phyloP scores from a whole-genome alignment of 2,329 filamentous ascomycete species.

The Talaromyces islandicus region DNA sequence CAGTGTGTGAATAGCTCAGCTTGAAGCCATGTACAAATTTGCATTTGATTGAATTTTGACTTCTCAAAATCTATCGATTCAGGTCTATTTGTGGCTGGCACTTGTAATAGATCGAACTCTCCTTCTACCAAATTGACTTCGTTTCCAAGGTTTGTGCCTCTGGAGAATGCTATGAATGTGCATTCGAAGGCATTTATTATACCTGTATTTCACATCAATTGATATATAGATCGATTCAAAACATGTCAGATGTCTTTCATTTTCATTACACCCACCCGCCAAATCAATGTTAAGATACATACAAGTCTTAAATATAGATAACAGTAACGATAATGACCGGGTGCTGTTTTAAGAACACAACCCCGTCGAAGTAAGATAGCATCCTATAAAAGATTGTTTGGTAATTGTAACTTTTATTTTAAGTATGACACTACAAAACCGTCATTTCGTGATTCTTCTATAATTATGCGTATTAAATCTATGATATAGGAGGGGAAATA shows the following conservation, averaged over 20 bases:
- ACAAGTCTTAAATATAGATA: no score
- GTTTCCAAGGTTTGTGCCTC: background rate
- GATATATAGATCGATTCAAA: background rate
- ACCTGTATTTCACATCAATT: background rate
- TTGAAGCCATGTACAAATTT: background rate
- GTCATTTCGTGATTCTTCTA: background rate
- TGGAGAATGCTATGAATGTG: background rate
- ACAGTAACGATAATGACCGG: no score
- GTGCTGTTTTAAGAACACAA: no score
- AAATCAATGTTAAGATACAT: no score
- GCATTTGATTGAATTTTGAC: background rate
- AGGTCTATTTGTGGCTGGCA: background rate
- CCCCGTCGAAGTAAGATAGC: no score
- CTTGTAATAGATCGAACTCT: background rate
- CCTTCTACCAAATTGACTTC: background rate
- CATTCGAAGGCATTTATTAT: background rate
- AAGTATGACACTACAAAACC: background rate
- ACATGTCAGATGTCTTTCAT: background rate
- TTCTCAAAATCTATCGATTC: background rate
- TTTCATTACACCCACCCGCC: background rate
- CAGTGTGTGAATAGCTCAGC: conserved; percentile 19
- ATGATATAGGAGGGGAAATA: background rate
- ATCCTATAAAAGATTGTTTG: background rate
- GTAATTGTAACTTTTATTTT: background rate
- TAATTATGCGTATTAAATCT: background rate